Percentiles rank a stretch among this genome's conserved stretches.
Evolutionary conservation across 2,329 filamentous ascomycete species (phyloP).

Genomic region (Ilyonectria sp.): DNA sequence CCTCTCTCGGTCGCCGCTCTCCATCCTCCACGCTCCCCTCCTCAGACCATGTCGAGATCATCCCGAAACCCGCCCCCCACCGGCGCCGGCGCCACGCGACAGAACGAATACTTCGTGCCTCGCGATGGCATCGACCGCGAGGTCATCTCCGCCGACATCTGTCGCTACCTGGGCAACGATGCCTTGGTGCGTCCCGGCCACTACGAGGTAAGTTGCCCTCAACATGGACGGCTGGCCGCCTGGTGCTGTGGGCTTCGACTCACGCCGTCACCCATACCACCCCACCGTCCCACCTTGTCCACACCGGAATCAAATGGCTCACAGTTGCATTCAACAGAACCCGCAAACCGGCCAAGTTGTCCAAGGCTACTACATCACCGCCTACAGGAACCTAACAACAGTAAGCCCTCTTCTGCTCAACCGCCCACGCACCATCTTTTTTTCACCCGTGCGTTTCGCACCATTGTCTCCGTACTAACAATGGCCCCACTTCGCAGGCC

Average conservation of each 20-base stretch:
- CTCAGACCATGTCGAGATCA: slow-evolving; percentile 57
- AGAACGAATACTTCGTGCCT: slow-evolving; percentile 86
- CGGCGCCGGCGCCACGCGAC: slow-evolving; percentile 61
- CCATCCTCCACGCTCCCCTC: slow-evolving; percentile 35
- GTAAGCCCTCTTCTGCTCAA: slow-evolving; percentile 64
- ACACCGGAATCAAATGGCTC: slow-evolving; percentile 43
- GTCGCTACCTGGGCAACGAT: slow-evolving; percentile 87
- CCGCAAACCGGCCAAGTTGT: slow-evolving; percentile 72
- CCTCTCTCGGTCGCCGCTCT: slow-evolving; percentile 38
- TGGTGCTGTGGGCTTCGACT: background rate
- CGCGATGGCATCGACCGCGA: slow-evolving; percentile 87
- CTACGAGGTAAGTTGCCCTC: slow-evolving; percentile 72
- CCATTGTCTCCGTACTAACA: slow-evolving; percentile 31
- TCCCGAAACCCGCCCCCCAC: slow-evolving; percentile 56
- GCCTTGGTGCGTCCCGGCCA: slow-evolving; percentile 82
- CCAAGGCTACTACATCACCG: slow-evolving; percentile 83
- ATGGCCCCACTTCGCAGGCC: slow-evolving; percentile 58
- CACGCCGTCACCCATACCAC: background rate
- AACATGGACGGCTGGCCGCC: background rate
- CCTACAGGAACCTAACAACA: slow-evolving; percentile 83
- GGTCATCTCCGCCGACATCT: slow-evolving; percentile 88
- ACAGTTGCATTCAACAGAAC: slow-evolving; percentile 58
- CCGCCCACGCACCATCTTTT: background rate
- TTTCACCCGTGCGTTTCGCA: background rate
- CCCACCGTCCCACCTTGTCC: slow-evolving; percentile 9